phyloP scores from a whole-genome alignment of 805 yeast genomes.

The Ogataea wickerhamii region DNA sequence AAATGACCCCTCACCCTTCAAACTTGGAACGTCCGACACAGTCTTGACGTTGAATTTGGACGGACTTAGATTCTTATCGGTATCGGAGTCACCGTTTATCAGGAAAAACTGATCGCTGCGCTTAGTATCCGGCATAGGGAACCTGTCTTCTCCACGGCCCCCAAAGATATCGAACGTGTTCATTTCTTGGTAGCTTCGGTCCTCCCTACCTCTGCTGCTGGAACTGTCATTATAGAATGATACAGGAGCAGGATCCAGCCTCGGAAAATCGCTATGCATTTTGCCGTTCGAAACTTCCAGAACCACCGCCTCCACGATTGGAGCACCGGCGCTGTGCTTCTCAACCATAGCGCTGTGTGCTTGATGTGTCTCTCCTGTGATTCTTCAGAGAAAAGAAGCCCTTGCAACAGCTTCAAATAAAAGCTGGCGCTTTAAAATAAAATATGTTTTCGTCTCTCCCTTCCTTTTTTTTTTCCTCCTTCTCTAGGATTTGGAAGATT shows the following conservation, averaged over 20 bases:
- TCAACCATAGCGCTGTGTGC: background rate
- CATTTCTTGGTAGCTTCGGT: slow-evolving; percentile 2
- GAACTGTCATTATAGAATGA: background rate
- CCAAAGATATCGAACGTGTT: slow-evolving; percentile 2
- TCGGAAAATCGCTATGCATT: background rate
- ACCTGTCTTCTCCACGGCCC: slow-evolving; percentile 5
- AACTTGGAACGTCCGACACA: slow-evolving; percentile 10
- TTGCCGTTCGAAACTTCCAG: background rate
- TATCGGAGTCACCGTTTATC: slow-evolving; percentile 8
- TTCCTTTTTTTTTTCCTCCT: background rate
- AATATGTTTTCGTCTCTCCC: background rate
- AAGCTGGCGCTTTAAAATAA: slow-evolving; percentile 1
- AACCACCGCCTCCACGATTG: slow-evolving; percentile 2
- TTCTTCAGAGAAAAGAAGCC: background rate
- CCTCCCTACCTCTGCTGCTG: background rate
- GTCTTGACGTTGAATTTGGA: slow-evolving; percentile 9
- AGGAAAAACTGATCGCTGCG: slow-evolving; percentile 7
- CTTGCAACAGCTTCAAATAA: background rate
- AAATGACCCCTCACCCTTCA: slow-evolving; percentile 4
- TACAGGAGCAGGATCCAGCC: background rate
- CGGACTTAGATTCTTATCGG: slow-evolving; percentile 10
- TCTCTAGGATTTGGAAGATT: background rate
- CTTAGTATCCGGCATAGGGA: slow-evolving; percentile 12
- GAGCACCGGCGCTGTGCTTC: background rate
- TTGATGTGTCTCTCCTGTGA: background rate